Evolutionary conservation across 2,329 filamentous ascomycete species (phyloP).

Genomic region (Diaporthe nobilis): DNA sequence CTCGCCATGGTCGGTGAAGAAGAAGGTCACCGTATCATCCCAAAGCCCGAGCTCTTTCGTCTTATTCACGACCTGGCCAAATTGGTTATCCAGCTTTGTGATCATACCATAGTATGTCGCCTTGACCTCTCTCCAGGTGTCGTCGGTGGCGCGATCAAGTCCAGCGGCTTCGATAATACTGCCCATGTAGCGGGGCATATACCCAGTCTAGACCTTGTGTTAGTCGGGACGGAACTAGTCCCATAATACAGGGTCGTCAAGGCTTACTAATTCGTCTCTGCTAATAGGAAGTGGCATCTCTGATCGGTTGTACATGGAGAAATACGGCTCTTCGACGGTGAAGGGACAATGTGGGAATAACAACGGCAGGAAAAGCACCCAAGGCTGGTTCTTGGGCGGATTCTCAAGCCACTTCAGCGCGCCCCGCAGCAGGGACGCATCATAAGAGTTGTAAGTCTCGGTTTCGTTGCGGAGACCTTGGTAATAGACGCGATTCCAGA

Average conservation of each 20-base stretch:
- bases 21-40: slow-evolving; percentile 58
- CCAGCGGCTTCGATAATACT: slow-evolving; percentile 55
- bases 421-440: slow-evolving; percentile 58
- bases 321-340: slow-evolving; percentile 62
- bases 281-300: slow-evolving; percentile 44
- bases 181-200: slow-evolving; percentile 59
- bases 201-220: slow-evolving; percentile 53
- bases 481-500: slow-evolving; percentile 59
- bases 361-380: slow-evolving; percentile 59
- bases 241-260: no score
- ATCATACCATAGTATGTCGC: slow-evolving; percentile 65
- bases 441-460: slow-evolving; percentile 57
- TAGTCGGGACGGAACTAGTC: not conserved
- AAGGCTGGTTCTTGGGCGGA: slow-evolving; percentile 57
- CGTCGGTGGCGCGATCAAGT: slow-evolving; percentile 55
- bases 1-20: slow-evolving; percentile 62
- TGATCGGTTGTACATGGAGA: slow-evolving; percentile 59
- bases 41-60: slow-evolving; percentile 53
- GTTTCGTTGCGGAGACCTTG: slow-evolving; percentile 54
- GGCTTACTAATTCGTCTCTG: slow-evolving; percentile 40
- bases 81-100: slow-evolving; percentile 60
- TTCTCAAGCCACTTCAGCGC: slow-evolving; percentile 60
- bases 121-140: slow-evolving; percentile 59
- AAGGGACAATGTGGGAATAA: slow-evolving; percentile 63
- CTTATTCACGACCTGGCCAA: slow-evolving; percentile 55